A percentile compares a stretch with the other conserved stretches of the same genome.
These are phyloP conservation scores for Russula sp. DNA, from an alignment of 768 basidiomycete genomes.

Conservation along the genomic window DNA sequence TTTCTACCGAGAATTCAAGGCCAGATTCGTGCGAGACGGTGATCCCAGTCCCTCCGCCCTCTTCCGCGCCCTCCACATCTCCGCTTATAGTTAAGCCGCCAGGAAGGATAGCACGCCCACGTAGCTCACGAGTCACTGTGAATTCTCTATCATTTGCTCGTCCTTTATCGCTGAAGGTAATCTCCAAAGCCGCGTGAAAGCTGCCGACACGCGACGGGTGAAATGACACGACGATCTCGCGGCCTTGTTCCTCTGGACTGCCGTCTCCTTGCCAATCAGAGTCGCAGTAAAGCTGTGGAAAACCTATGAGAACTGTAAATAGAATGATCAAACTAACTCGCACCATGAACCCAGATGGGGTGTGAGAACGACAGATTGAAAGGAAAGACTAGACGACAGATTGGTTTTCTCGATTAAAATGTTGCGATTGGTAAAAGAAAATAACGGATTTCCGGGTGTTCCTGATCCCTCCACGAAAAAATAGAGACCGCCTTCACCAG, in stretches of 20 bases:
- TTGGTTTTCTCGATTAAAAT: conserved; percentile 9
- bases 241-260: neutral
- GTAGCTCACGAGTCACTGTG: conserved; percentile 11
- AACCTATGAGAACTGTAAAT: neutral
- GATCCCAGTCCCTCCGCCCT: conserved; percentile 1
- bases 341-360: conserved; percentile 4
- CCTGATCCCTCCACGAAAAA: conserved; percentile 2
- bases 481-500: conserved; percentile 17
- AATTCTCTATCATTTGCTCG: conserved; percentile 6
- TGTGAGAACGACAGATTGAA: neutral
- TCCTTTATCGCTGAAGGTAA: conserved; percentile 8
- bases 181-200: neutral
- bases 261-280: too few species aligned
- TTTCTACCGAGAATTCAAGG: conserved; percentile 19
- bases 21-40: conserved; percentile 20
- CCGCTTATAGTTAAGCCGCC: too few species aligned
- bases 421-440: neutral
- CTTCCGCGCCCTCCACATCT: neutral
- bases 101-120: conserved; percentile 1
- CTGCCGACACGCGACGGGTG: neutral
- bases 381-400: neutral
- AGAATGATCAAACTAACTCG: neutral
- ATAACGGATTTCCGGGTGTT: neutral
- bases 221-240: too few species aligned
- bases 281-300: conserved; percentile 9